Base-by-base conservation (phyloP, 1,284 basidiomycete species). In the Tylopilus sp. region DNA sequence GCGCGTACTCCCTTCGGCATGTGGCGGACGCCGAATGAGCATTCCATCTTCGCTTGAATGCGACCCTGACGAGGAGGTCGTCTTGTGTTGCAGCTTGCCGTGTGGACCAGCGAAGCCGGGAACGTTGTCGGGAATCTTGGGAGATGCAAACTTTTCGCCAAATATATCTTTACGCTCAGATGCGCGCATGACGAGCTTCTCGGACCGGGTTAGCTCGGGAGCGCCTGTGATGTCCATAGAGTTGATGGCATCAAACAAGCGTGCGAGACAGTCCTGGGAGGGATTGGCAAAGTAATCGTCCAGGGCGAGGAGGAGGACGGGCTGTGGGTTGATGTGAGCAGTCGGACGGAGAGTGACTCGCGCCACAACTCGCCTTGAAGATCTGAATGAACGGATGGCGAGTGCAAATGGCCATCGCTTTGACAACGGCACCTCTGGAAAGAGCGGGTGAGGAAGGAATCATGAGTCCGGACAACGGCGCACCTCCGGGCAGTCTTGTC, bases 311-410 rank as follows among this genome's bases (percentile, higher is more conserved):
- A 98, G 83, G 6, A 99, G 87, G 44, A 98, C 90, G 8, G 97
- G 97, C 95, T 97, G 73, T 51, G 39, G 59, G 67, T 39, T 19
- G 26, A n/a, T 2, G 38, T 72, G 47, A 67, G 67, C 64, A 47
- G 63, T 51, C 4, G 49, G 58, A 39, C 5, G 47, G 44, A 7
- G 5, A 18, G 12, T 22, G 41, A 47, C 32, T 16, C 38, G 36
- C 22, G 13, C 15, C 26, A 39, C 13, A 22, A 78, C 84, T 69
- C 66, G 93, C 95, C 87, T 99, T 98, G 89, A 98, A 99, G 74
- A 99, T 95, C 73, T 98, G 95, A 66, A 99, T 96, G 80, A 95
- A 99, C 0, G 98, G 96, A 81, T 97, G 93, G 33, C 93, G 90
- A 0, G 96, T 97, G 75, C 95, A 98, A 69, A 99, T 95, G 22